phyloP scores from a whole-genome alignment of 345 rosid species.

The Firmiana major region DNA sequence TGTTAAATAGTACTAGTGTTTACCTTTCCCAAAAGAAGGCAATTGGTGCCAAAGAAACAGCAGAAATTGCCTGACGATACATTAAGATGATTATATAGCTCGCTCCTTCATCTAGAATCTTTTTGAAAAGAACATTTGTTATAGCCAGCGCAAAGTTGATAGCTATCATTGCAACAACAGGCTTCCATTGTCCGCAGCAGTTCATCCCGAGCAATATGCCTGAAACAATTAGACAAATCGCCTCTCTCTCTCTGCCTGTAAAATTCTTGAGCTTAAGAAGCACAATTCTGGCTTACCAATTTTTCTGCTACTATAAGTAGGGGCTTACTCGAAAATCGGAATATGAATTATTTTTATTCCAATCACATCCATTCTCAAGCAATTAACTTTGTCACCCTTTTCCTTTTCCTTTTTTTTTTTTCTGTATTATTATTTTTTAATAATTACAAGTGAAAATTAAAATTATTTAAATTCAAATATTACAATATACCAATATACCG shows the following conservation, averaged over 20 bases:
- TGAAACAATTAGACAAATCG: neutral
- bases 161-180: conserved; percentile 48
- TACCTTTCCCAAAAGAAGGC: conserved; percentile 71
- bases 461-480: too few species aligned
- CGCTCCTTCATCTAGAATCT: conserved; percentile 53
- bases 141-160: conserved; percentile 53
- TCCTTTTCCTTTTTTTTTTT: too few species aligned
- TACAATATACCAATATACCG: too few species aligned
- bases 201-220: conserved; percentile 19
- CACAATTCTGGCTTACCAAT: neutral
- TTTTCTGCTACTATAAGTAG: conserved; percentile 9
- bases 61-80: conserved; percentile 54
- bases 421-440: too few species aligned
- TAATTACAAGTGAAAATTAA: too few species aligned
- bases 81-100: conserved; percentile 62
- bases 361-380: conserved; percentile 3
- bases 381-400: neutral
- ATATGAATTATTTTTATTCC: neutral
- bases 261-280: neutral
- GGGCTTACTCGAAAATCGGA: neutral
- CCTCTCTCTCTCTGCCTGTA: neutral
- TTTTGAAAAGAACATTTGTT: conserved; percentile 61
- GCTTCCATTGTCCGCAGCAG: conserved; percentile 41
- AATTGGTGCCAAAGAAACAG: conserved; percentile 62
- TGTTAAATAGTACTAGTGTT: neutral